Evolutionary conservation across 73 alveolate genomes (phyloP).

Genomic region (Durusdinium trenchii): DNA sequence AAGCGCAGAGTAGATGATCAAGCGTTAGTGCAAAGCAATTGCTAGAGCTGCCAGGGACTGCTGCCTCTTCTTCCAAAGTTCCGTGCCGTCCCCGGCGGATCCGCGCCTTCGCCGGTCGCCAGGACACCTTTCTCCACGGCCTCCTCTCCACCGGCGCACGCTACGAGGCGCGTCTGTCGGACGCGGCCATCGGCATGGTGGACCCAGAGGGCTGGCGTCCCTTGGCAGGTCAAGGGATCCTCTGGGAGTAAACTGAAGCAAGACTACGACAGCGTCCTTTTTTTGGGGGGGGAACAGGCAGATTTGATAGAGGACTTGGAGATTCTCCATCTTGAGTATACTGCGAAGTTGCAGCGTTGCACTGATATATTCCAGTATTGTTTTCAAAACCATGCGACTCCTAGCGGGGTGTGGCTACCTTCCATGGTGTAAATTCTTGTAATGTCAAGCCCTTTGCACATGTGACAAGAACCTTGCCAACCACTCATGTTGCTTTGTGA

Average conservation of each 20-base stretch:
- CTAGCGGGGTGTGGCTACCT: too few species aligned
- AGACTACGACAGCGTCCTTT: too few species aligned
- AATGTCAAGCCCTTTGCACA: too few species aligned
- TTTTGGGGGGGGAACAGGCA: too few species aligned
- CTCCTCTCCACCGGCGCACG: not conserved
- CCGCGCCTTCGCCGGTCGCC: not conserved
- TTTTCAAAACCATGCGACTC: not conserved
- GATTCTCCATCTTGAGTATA: too few species aligned
- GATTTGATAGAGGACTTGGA: too few species aligned
- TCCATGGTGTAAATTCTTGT: too few species aligned
- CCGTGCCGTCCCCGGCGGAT: not conserved
- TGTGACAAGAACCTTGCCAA: too few species aligned
- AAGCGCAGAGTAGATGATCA: too few species aligned
- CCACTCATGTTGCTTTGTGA: too few species aligned
- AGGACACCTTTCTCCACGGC: conserved; percentile 30
- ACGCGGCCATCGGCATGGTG: not conserved
- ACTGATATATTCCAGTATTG: not conserved
- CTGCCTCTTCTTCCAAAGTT: not conserved
- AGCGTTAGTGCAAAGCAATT: too few species aligned
- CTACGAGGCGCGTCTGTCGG: conserved; percentile 31
- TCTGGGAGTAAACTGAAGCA: not conserved
- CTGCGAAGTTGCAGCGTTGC: not conserved
- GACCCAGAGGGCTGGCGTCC: not conserved
- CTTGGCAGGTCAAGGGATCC: not conserved
- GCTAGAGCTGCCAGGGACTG: too few species aligned